These are phyloP conservation scores for Pelargonium australe DNA, from an alignment of 441 rosid species.

Conservation along the genomic window DNA sequence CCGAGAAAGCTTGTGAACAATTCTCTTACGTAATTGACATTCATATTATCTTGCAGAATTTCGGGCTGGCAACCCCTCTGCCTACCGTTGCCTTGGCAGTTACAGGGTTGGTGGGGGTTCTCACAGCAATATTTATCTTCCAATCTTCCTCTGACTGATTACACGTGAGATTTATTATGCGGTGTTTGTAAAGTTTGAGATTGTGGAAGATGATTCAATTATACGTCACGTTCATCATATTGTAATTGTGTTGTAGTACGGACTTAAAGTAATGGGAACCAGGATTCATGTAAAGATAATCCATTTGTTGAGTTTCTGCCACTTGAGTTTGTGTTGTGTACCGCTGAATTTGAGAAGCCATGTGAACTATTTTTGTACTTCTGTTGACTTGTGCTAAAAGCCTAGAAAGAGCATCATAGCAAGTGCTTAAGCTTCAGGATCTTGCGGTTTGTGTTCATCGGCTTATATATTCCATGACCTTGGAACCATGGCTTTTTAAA, in stretches of 20 bases:
- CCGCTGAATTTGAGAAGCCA: too few relatives aligned
- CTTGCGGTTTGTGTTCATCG: too few relatives aligned
- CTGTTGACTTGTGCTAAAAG: too few relatives aligned
- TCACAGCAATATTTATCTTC: constrained; percentile 69
- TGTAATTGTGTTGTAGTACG: constrained; percentile 8
- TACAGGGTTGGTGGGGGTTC: constrained; percentile 70
- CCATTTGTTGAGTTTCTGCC: not conserved
- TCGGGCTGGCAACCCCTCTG: constrained; percentile 67
- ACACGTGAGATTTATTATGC: not conserved
- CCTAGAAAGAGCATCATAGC: too few relatives aligned
- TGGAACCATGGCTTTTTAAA: too few relatives aligned
- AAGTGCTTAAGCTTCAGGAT: too few relatives aligned
- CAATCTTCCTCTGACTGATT: constrained; percentile 66
- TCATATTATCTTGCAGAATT: constrained; percentile 52
- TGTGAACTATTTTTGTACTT: too few relatives aligned
- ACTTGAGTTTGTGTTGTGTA: not conserved
- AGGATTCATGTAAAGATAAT: constrained; percentile 11
- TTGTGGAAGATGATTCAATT: constrained; percentile 13
- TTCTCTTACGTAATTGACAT: constrained; percentile 1
- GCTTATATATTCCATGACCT: too few relatives aligned
- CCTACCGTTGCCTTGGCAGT: constrained; percentile 80
- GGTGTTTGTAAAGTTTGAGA: constrained; percentile 23
- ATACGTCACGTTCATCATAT: constrained; percentile 17
- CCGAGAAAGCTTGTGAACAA: not conserved
- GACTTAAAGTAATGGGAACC: constrained; percentile 5